Conservation (phyloP, 805 yeast species). For the Suhomyces faveliae region DNA sequence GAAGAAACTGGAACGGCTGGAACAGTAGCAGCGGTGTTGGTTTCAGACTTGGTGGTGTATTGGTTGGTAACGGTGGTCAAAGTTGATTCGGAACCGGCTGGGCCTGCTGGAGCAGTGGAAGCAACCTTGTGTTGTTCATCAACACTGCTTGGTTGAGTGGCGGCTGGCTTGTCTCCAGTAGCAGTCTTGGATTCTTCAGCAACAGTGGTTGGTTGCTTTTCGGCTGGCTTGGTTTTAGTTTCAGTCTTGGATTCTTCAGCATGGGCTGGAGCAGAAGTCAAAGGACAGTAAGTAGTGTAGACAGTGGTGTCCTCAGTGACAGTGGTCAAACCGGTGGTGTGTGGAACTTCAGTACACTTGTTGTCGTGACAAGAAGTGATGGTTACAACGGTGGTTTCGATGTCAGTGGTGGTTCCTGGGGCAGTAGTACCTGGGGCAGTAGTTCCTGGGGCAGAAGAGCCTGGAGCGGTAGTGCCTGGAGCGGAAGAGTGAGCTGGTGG, state of each 20-base stretch:
- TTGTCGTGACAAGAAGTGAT: slow-evolving; percentile 34
- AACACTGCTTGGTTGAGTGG: too few species aligned
- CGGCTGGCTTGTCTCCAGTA: too few species aligned
- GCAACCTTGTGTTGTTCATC: too few species aligned
- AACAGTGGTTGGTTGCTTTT: too few species aligned
- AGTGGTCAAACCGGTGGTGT: slow-evolving; percentile 37
- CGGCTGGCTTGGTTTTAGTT: too few species aligned
- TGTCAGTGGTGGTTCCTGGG: slow-evolving; percentile 2
- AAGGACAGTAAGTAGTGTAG: slow-evolving; percentile 35
- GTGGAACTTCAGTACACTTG: slow-evolving; percentile 21
- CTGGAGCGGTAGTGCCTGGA: neutral
- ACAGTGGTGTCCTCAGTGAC: slow-evolving; percentile 28
- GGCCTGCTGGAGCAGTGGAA: neutral
- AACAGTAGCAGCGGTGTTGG: slow-evolving; percentile 3
- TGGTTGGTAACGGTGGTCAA: neutral
- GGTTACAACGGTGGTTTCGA: slow-evolving; percentile 29
- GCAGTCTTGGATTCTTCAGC: too few species aligned
- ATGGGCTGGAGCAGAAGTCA: slow-evolving; percentile 10
- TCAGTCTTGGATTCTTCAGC: too few species aligned
- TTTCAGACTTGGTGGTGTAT: neutral
- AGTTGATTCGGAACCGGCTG: slow-evolving; percentile 4
- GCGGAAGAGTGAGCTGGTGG: neutral
- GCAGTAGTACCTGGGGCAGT: slow-evolving; percentile 1
- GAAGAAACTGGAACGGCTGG: neutral
- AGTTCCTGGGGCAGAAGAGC: neutral